A percentile compares a stretch with the other conserved stretches of the same genome.
These are phyloP conservation scores for Ophiostoma quercus DNA, from an alignment of 2,329 filamentous ascomycete genomes.

Conservation along the genomic window DNA sequence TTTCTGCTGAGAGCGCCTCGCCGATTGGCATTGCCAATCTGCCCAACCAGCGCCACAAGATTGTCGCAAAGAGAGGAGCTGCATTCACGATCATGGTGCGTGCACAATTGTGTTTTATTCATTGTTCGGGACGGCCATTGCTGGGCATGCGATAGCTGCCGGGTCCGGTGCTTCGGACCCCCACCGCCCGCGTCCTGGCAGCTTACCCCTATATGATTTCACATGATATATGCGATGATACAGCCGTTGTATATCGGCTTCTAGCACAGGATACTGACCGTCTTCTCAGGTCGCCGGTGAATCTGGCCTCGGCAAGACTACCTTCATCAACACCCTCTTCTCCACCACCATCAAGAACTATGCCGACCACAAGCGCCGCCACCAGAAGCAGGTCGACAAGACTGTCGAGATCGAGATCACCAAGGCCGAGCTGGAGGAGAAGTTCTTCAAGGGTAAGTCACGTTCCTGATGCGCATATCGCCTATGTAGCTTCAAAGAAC, in stretches of 20 bases:
- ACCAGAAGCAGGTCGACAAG: slow-evolving; percentile 99
- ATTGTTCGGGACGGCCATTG: not conserved
- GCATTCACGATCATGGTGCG: slow-evolving; percentile 98
- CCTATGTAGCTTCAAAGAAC: not conserved
- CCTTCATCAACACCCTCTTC: slow-evolving; percentile 99
- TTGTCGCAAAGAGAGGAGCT: slow-evolving; percentile 78
- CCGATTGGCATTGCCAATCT: slow-evolving; percentile 71
- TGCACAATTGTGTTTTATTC: not conserved
- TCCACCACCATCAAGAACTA: slow-evolving; percentile 99
- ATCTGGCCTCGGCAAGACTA: slow-evolving; percentile 97
- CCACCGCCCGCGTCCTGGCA: not conserved
- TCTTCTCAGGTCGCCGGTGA: slow-evolving; percentile 83
- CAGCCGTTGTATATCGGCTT: slow-evolving; percentile 3
- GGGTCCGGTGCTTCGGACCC: not conserved
- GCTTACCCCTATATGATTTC: slow-evolving; percentile 14
- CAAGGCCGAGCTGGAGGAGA: slow-evolving; percentile 99
- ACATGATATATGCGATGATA: slow-evolving; percentile 29
- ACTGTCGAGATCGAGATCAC: slow-evolving; percentile 99
- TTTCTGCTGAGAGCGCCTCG: slow-evolving; percentile 56
- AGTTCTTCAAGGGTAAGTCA: slow-evolving; percentile 95
- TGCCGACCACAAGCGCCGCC: slow-evolving; percentile 97
- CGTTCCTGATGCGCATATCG: not conserved
- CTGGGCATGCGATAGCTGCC: not conserved
- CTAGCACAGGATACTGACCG: slow-evolving; percentile 19
- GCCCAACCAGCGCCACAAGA: slow-evolving; percentile 70